phyloP scores from a whole-genome alignment of 2,329 filamentous ascomycete species.

The Scorias spongiosa region DNA sequence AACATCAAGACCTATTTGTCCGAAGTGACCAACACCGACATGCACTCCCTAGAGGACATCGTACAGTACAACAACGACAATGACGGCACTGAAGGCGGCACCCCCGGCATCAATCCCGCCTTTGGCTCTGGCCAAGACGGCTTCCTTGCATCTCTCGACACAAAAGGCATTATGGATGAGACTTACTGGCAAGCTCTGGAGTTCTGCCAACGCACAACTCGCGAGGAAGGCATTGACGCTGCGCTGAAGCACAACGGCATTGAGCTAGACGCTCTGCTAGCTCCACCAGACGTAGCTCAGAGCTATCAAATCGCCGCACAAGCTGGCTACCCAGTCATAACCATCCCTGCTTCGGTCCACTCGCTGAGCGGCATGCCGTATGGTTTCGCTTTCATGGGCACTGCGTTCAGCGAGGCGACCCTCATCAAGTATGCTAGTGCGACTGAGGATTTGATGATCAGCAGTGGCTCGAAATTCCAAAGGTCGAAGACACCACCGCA shows the following conservation, averaged over 20 bases:
- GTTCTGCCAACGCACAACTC: slow-evolving; percentile 42
- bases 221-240: slow-evolving; percentile 54
- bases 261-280: slow-evolving; percentile 46
- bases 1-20: slow-evolving; percentile 49
- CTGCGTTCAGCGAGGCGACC: slow-evolving; percentile 18
- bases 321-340: slow-evolving; percentile 60
- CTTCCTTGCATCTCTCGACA: slow-evolving; percentile 47
- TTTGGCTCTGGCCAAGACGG: slow-evolving; percentile 58
- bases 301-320: slow-evolving; percentile 57
- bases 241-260: slow-evolving; percentile 36
- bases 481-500: slow-evolving; percentile 21
- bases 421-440: slow-evolving; percentile 27
- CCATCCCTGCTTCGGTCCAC: slow-evolving; percentile 47
- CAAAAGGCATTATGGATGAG: slow-evolving; percentile 45
- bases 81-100: slow-evolving; percentile 50
- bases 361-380: slow-evolving; percentile 29
- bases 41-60: slow-evolving; percentile 48
- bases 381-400: slow-evolving; percentile 25
- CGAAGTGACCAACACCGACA: slow-evolving; percentile 45
- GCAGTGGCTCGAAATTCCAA: slow-evolving; percentile 6
- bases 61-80: slow-evolving; percentile 45
- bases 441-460: slow-evolving; percentile 25
- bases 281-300: slow-evolving; percentile 53
- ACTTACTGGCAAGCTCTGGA: slow-evolving; percentile 52
- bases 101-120: slow-evolving; percentile 40